phyloP scores from a whole-genome alignment of 1,284 basidiomycete species.

The Leccinum solheimii region DNA sequence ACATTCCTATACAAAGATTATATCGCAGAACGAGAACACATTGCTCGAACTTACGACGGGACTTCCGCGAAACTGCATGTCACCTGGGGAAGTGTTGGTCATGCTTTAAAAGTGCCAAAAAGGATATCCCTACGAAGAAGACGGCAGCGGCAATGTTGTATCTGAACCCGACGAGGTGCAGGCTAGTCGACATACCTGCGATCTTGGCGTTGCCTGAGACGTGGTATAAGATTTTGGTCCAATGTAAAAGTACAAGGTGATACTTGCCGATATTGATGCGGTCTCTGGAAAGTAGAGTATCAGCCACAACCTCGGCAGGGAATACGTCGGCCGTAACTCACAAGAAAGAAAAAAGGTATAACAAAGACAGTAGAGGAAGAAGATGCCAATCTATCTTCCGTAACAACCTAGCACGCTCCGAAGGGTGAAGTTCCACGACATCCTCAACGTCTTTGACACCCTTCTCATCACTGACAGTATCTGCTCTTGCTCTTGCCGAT shows the following conservation, averaged over 20 bases:
- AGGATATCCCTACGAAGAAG: constrained; percentile 43
- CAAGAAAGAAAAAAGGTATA: constrained; percentile 62
- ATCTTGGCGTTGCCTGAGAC: constrained; percentile 36
- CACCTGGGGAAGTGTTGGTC: constrained; percentile 32
- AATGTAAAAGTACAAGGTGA: background rate
- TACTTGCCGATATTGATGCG: constrained; percentile 37
- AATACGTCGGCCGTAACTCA: constrained; percentile 30
- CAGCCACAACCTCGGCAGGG: background rate
- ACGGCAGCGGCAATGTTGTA: constrained; percentile 51
- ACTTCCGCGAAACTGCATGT: constrained; percentile 48
- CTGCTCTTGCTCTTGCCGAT: constrained; percentile 6
- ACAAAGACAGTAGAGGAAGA: constrained; percentile 50
- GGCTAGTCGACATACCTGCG: constrained; percentile 45
- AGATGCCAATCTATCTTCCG: constrained; percentile 52
- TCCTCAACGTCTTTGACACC: background rate
- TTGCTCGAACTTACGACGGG: constrained; percentile 42
- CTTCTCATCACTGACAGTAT: constrained; percentile 20
- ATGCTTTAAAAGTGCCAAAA: background rate
- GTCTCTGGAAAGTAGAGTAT: constrained; percentile 31
- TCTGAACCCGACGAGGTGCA: constrained; percentile 40
- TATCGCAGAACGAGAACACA: background rate
- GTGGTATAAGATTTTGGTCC: background rate
- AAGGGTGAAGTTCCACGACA: constrained; percentile 22
- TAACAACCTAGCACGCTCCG: constrained; percentile 40
- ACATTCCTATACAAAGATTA: constrained; percentile 40